Conservation (phyloP, 169 alveolate species). For the Cryptosporidium bovis region DNA sequence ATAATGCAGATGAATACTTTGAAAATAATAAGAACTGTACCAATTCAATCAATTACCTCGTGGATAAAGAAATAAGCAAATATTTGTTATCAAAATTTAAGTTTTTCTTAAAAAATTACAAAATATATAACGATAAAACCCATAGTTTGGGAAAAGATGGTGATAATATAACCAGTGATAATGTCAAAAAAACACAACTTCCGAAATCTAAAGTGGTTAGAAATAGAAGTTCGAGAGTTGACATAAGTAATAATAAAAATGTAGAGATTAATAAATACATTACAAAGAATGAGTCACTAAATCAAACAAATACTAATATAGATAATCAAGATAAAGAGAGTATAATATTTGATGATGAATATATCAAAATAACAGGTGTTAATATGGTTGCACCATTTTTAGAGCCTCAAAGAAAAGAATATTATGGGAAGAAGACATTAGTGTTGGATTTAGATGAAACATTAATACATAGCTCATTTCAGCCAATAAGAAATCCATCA, state of each 20-base stretch:
- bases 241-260: not conserved
- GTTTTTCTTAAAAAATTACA: not conserved
- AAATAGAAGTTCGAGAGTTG: not conserved
- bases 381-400: slow-evolving; percentile 34
- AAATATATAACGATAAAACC: not conserved
- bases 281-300: not conserved
- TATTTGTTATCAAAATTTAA: not conserved
- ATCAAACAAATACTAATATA: not conserved
- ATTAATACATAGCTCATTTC: slow-evolving; percentile 81
- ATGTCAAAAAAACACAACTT: not conserved
- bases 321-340: slow-evolving; percentile 14
- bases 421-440: slow-evolving; percentile 79
- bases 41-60: not conserved
- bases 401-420: slow-evolving; percentile 63
- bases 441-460: slow-evolving; percentile 84
- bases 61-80: not conserved
- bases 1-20: not conserved
- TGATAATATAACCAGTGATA: not conserved
- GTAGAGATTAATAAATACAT: not conserved
- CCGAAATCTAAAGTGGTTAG: not conserved
- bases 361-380: not conserved
- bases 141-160: not conserved
- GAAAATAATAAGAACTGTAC: not conserved
- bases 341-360: slow-evolving; percentile 44
- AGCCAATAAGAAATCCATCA: slow-evolving; percentile 75